Percentiles rank a stretch among this genome's conserved stretches.
Evolutionary conservation across 192 early-diverging fungal species (phyloP).

Genomic region (Coemansia sp.): DNA sequence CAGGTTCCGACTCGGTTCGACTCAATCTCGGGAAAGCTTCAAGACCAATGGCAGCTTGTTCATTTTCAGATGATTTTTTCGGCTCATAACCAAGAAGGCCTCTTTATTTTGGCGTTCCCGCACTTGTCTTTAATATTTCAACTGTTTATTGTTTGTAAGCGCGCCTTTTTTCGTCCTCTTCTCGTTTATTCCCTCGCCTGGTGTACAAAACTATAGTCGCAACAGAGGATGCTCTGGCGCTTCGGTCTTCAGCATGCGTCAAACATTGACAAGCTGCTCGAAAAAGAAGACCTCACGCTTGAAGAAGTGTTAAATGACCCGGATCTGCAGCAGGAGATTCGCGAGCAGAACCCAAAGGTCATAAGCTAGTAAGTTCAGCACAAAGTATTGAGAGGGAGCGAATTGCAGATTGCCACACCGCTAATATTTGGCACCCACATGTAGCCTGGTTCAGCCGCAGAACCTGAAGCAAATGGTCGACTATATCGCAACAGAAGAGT

Average conservation of each 20-base stretch:
- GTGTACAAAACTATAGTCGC: background rate
- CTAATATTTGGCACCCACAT: background rate
- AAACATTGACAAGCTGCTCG: slow-evolving; percentile 87
- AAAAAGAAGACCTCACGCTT: slow-evolving; percentile 84
- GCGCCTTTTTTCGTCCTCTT: slow-evolving; percentile 7
- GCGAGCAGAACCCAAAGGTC: slow-evolving; percentile 86
- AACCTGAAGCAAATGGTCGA: slow-evolving; percentile 73
- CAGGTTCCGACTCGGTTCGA: no score
- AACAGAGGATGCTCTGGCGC: slow-evolving; percentile 77
- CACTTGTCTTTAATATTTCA: background rate
- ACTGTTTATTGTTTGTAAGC: background rate
- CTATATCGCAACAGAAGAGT: slow-evolving; percentile 79
- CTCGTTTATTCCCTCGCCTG: slow-evolving; percentile 7
- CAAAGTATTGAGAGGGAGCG: background rate
- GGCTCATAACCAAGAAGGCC: background rate
- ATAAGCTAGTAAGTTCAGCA: slow-evolving; percentile 62
- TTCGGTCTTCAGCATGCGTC: slow-evolving; percentile 92
- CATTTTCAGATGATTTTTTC: background rate
- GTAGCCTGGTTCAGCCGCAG: slow-evolving; percentile 63
- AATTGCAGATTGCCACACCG: background rate
- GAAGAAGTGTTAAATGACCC: slow-evolving; percentile 91
- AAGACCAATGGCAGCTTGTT: no score
- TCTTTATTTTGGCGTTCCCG: slow-evolving; percentile 1
- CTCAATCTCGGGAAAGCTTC: no score
- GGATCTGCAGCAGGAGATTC: slow-evolving; percentile 93